Evolutionary conservation across 2,329 filamentous ascomycete genomes (phyloP), one percentile per base, ranked within the genome.

Genomic region (Exophiala bonariae): DNA sequence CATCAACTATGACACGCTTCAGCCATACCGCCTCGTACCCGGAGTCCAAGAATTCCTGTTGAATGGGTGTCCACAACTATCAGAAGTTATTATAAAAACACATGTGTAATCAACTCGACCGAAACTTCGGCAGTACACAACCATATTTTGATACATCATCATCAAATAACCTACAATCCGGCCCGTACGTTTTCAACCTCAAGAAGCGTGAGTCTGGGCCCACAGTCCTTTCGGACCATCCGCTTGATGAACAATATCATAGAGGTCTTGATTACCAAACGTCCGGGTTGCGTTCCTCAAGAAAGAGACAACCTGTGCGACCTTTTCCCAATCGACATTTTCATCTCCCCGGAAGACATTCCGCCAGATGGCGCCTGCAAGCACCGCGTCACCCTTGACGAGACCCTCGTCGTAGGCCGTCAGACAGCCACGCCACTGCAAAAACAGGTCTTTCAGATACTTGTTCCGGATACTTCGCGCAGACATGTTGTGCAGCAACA

Each of bases 351-450:
- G 90, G 76, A 89, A 95, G 46, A 99, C 65, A 68, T 97, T 97
- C 62, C 93, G 80, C 93, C 93, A 99, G 38, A 99, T 76, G 7
- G 93, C 93, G 33, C 86, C 71, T 3, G 66, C 68, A 36, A 76
- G 63, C 42, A 74, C 66, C 7, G 70, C 69, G 61, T 77, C 71
- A 2, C 73, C 70, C 47, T 72, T 71, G 16, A 68, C 63, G 37
- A 74, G 53, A 0, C 71, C 71, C 47, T 76, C 73, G 33, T 71
- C 70, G 59, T 76, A 73, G 2, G 89, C 88, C 6, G 90, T 78
- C 17, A 95, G 76, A 44, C 91, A 75, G 22, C 91, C 93, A 46
- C 93, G 84, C 89, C 92, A 99, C 70, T 96, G 90, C 50, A 90
- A 77, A 61, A 93, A 97, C 49, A 96, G 78, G 67, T 97, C 92